These are phyloP conservation scores for Aegilops speltoides DNA, from an alignment of 176 grass and related monocot species.

Conservation along the genomic window DNA sequence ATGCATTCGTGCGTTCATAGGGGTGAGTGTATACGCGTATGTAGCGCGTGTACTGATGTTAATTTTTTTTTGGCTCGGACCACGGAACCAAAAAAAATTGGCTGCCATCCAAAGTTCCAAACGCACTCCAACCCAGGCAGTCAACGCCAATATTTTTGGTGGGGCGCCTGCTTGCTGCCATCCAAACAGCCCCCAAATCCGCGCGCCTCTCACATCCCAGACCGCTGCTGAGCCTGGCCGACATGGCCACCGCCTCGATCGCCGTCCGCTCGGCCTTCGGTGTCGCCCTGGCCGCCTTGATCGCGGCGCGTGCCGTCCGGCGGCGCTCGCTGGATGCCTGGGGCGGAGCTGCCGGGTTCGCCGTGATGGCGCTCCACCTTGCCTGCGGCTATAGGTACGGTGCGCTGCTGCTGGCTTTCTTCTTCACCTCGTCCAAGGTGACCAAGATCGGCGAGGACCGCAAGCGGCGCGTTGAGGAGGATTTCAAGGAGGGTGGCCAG, in stretches of 20 bases:
- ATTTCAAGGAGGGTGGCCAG: constrained; percentile 91
- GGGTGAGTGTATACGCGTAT: no score
- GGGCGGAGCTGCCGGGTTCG: constrained; percentile 65
- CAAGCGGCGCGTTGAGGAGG: constrained; percentile 66
- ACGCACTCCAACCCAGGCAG: no score
- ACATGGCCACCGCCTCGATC: constrained; percentile 34
- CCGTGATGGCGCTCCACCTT: constrained; percentile 78
- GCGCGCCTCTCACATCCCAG: background rate
- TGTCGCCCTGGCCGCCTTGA: constrained; percentile 43
- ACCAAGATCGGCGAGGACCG: constrained; percentile 77
- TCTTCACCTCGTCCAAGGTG: constrained; percentile 70
- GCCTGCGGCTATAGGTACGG: constrained; percentile 79
- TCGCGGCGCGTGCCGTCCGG: constrained; percentile 51
- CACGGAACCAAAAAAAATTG: no score
- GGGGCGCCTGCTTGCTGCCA: no score
- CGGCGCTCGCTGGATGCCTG: constrained; percentile 65
- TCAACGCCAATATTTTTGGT: no score
- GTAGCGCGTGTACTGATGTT: no score
- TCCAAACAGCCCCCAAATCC: background rate
- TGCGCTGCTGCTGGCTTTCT: constrained; percentile 79
- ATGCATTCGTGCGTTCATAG: no score
- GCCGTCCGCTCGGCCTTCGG: constrained; percentile 40
- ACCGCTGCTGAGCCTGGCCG: background rate
- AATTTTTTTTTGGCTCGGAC: no score
- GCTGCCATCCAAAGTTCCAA: no score